phyloP scores from a whole-genome alignment of 176 grass and related monocot genomes.

The Triticum aestivum region DNA sequence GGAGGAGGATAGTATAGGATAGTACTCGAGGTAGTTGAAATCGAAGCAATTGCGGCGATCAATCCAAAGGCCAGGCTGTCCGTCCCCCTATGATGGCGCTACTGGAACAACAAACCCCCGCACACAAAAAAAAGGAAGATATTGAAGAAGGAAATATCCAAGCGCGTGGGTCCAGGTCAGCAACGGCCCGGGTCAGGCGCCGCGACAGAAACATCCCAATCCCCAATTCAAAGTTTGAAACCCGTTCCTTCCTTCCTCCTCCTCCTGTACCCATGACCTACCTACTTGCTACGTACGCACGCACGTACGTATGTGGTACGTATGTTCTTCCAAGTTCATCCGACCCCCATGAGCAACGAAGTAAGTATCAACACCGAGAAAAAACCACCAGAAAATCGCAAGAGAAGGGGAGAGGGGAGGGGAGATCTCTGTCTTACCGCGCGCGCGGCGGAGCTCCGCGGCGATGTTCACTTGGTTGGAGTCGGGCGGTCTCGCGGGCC shows the following conservation, averaged over 20 bases:
- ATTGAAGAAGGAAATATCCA: background rate
- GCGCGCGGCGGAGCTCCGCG: background rate
- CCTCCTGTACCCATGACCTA: background rate
- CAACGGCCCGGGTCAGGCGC: background rate
- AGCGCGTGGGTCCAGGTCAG: background rate
- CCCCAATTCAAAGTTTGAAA: constrained; percentile 4
- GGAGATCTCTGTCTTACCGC: background rate
- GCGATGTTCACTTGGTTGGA: background rate
- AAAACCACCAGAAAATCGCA: background rate
- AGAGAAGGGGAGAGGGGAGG: background rate
- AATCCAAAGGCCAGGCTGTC: constrained; percentile 6
- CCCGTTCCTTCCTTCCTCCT: background rate
- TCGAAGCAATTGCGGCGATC: background rate
- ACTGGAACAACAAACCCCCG: background rate
- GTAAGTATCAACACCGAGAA: background rate
- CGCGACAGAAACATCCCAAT: constrained; percentile 15
- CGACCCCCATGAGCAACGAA: background rate
- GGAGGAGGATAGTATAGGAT: background rate
- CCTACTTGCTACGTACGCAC: background rate
- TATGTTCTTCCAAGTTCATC: background rate
- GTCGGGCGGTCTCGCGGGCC: background rate
- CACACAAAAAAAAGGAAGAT: background rate
- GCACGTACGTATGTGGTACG: background rate
- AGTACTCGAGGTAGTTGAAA: background rate
- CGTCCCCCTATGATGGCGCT: background rate